Evolutionary conservation across 2,329 filamentous ascomycete genomes (phyloP), one percentile per base, ranked within the genome.

Genomic region (Phyllosticta capitalensis): DNA sequence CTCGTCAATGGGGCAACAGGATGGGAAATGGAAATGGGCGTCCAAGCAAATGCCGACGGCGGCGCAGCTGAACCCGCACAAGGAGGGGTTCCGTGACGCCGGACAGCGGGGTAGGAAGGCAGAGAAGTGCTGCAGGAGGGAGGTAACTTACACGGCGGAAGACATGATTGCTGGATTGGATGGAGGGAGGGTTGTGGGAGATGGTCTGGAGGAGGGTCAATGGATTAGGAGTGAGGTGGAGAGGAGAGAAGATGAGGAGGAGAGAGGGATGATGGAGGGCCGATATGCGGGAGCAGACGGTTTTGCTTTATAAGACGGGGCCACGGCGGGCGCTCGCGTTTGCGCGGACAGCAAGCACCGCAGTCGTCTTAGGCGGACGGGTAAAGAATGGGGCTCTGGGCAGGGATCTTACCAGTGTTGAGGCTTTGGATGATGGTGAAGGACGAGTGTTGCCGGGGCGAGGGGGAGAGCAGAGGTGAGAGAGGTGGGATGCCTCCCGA

Each of bases 141-240:
- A 56, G 28, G 54, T 9, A 5, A 67, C 67, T 67, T 65, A 68
- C 67, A 67, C 66, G 63, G 65, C 64, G 56, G 58, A 62, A 61
- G 65, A 65, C 66, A 68, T 68, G 59, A 55, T 67, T 45, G 64
- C 61, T 58, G 57, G 62, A 60, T 52, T 38, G 50, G 20, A 52
- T 52, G 19, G 50, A 52, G 22, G 14, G 7, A n/a, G 17, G n/a
- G 38, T n/a, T 54, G 56, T 28, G 56, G 56, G 51, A 22, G 52
- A 28, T 45, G 50, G 22, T 52, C 50, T 52, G 50, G 50, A 52
- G 50, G 22, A 26, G 45, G 28, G 48, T 19, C 51, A 59, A 49
- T 21, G 53, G 28, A 51, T 48, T 55, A 30, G 33, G 56, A 53
- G 19, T 14, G 30, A 20, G 50, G 30, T 33, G 24, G 38, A 45